Conservation (phyloP, 495 filamentous ascomycete species). For the Hypoxylon perforatum region DNA sequence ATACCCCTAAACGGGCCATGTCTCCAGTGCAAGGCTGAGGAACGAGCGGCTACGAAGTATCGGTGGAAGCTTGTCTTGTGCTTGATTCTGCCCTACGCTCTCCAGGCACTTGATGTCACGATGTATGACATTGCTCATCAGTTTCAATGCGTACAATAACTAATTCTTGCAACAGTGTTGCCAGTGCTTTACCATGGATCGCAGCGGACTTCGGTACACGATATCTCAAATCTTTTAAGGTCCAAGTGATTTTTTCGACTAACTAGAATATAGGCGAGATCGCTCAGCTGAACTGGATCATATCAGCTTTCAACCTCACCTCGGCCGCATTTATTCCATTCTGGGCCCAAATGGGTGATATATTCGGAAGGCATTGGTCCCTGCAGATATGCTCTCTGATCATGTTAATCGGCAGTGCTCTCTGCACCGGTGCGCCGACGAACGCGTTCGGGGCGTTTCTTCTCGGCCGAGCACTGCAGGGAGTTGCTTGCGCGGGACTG, state of each 20-base stretch:
- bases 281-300: constrained; percentile 70
- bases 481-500: constrained; percentile 64
- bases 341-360: constrained; percentile 68
- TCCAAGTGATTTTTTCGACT: constrained; percentile 5
- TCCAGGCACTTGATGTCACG: constrained; percentile 66
- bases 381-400: constrained; percentile 60
- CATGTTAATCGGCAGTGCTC: constrained; percentile 62
- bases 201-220: constrained; percentile 66
- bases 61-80: constrained; percentile 65
- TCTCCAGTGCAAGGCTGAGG: constrained; percentile 30
- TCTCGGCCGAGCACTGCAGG: constrained; percentile 68
- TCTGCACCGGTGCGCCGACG: constrained; percentile 64
- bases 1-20: constrained; percentile 2
- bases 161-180: constrained; percentile 48
- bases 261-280: constrained; percentile 55
- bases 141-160: not conserved
- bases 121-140: constrained; percentile 45
- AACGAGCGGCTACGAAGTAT: constrained; percentile 50
- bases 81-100: constrained; percentile 62
- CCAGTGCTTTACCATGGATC: constrained; percentile 68
- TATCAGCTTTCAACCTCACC: constrained; percentile 71
- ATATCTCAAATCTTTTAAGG: not conserved
- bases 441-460: constrained; percentile 64
- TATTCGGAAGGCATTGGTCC: constrained; percentile 65
- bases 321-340: constrained; percentile 70